Percentiles rank a stretch among this genome's conserved stretches.
These are phyloP conservation scores for Colletotrichum magnum DNA, from an alignment of 2,329 filamentous ascomycete species.

Conservation along the genomic window DNA sequence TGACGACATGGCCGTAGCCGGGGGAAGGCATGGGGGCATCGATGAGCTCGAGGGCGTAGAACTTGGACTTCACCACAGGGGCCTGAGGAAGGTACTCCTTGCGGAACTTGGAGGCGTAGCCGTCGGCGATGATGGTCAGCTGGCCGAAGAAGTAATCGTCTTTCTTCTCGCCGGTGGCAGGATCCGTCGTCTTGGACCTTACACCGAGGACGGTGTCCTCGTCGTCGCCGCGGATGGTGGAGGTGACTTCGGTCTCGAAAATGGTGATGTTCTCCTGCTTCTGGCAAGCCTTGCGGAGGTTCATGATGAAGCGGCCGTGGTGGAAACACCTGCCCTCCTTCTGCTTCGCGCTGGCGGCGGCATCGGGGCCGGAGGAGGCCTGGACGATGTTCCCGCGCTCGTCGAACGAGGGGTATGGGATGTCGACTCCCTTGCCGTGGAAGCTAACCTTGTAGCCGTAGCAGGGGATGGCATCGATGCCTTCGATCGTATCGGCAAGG, in stretches of 20 bases:
- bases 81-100: constrained; percentile 79
- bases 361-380: constrained; percentile 17
- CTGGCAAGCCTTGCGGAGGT: constrained; percentile 82
- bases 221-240: constrained; percentile 78
- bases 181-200: constrained; percentile 76
- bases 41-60: constrained; percentile 93
- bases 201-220: constrained; percentile 86
- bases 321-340: constrained; percentile 87
- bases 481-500: constrained; percentile 85
- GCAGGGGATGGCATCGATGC: constrained; percentile 87
- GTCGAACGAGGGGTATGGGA: constrained; percentile 82
- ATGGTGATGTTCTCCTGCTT: constrained; percentile 87
- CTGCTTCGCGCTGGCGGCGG: constrained; percentile 42
- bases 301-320: constrained; percentile 92
- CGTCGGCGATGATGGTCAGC: constrained; percentile 91
- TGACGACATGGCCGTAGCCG: constrained; percentile 88
- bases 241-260: constrained; percentile 88
- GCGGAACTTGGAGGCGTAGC: constrained; percentile 92
- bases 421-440: constrained; percentile 78
- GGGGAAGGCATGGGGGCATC: constrained; percentile 84
- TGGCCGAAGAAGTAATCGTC: constrained; percentile 88
- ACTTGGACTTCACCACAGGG: constrained; percentile 85
- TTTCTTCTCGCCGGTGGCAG: constrained; percentile 67
- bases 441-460: constrained; percentile 92
- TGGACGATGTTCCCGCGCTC: constrained; percentile 53